Percentiles rank a stretch among this genome's conserved stretches.
phyloP scores from a whole-genome alignment of 192 early-diverging fungal genomes.

The Mortierella antarctica region DNA sequence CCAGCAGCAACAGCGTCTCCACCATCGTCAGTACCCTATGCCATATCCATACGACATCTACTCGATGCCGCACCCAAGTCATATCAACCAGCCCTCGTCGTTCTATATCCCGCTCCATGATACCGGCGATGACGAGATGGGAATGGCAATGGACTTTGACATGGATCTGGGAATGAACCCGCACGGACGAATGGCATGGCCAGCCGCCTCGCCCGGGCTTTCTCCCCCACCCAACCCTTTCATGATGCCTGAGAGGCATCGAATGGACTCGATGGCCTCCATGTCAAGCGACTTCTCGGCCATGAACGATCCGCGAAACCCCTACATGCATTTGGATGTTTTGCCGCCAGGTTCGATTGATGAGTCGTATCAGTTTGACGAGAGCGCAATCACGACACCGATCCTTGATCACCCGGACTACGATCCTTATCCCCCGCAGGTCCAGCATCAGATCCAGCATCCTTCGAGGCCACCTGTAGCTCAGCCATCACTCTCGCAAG shows the following conservation, averaged over 20 bases:
- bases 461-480: background rate
- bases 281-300: slow-evolving; percentile 30
- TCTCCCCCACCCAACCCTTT: slow-evolving; percentile 17
- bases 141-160: slow-evolving; percentile 43
- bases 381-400: slow-evolving; percentile 20
- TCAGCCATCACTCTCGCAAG: background rate
- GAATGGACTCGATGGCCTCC: slow-evolving; percentile 34
- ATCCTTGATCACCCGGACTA: slow-evolving; percentile 17
- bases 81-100: slow-evolving; percentile 5
- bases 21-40: slow-evolving; percentile 8
- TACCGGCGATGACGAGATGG: slow-evolving; percentile 37
- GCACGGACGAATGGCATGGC: slow-evolving; percentile 7
- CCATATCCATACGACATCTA: slow-evolving; percentile 19
- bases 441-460: slow-evolving; percentile 8
- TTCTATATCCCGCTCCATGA: slow-evolving; percentile 40
- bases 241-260: slow-evolving; percentile 10
- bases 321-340: slow-evolving; percentile 24
- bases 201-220: slow-evolving; percentile 10
- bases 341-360: slow-evolving; percentile 11
- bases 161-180: slow-evolving; percentile 32
- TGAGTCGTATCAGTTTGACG: slow-evolving; percentile 53
- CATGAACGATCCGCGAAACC: slow-evolving; percentile 10
- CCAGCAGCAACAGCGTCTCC: slow-evolving; percentile 13
- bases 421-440: background rate
- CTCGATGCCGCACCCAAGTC: slow-evolving; percentile 9